Percentiles rank a stretch among this genome's conserved stretches.
phyloP scores from a whole-genome alignment of 371 early-diverging fungal genomes.

The Capillidium rhysosporum region DNA sequence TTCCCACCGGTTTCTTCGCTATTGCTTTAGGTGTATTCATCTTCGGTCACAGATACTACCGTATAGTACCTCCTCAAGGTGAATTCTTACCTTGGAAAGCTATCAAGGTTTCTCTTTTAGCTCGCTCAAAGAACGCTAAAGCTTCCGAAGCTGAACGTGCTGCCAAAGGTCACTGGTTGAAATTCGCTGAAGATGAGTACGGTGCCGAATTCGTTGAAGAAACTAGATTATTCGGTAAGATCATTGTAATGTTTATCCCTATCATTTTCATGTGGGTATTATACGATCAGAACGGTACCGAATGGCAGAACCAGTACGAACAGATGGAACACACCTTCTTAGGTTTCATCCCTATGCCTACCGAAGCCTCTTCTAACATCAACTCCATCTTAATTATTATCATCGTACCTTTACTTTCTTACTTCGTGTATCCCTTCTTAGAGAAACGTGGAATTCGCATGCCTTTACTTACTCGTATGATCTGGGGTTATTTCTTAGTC shows the following conservation, averaged over 20 bases:
- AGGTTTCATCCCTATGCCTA: slow-evolving; percentile 7
- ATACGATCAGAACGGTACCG: slow-evolving; percentile 27
- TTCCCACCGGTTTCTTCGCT: slow-evolving; percentile 5
- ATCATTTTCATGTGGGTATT: slow-evolving; percentile 30
- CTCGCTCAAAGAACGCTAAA: not conserved
- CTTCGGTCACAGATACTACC: slow-evolving; percentile 24
- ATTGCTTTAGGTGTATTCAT: slow-evolving; percentile 20
- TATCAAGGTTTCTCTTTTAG: slow-evolving; percentile 4
- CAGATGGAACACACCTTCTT: slow-evolving; percentile 16
- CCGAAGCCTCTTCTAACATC: not conserved
- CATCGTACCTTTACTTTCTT: not conserved
- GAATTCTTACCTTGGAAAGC: slow-evolving; percentile 24
- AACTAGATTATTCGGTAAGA: slow-evolving; percentile 2
- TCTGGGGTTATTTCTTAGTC: not conserved
- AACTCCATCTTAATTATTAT: slow-evolving; percentile 3
- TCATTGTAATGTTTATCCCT: slow-evolving; percentile 18
- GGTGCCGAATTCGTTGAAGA: slow-evolving; percentile 6
- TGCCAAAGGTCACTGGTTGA: not conserved
- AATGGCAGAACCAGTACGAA: slow-evolving; percentile 9
- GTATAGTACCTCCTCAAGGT: slow-evolving; percentile 28
- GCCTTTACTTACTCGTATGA: not conserved
- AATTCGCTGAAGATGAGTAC: slow-evolving; percentile 1
- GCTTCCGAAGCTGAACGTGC: not conserved
- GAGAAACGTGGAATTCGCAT: slow-evolving; percentile 2
- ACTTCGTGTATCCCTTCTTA: slow-evolving; percentile 4